Conservation (phyloP, 225 moss, liverwort and hornwort species). For the Neckera pumila region DNA sequence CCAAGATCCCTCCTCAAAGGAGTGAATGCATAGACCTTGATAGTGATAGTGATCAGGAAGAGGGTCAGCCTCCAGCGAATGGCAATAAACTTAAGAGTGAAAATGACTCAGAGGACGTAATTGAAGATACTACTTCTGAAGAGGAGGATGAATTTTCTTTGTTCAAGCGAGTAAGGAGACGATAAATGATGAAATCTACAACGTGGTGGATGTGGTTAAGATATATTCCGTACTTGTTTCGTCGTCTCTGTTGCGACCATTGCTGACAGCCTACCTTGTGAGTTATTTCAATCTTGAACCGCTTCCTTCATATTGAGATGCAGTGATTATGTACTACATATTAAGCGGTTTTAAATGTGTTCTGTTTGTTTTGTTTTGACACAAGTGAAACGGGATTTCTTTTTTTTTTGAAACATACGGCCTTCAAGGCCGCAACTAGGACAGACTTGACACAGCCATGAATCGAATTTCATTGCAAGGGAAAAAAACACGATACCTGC, state of each 20-base stretch:
- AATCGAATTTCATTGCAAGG: no score
- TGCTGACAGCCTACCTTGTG: not conserved
- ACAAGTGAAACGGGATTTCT: no score
- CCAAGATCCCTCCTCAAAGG: not conserved
- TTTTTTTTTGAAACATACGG: no score
- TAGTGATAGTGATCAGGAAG: slow-evolving; percentile 56
- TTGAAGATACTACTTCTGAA: slow-evolving; percentile 37
- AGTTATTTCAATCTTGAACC: not conserved
- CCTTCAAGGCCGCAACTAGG: no score
- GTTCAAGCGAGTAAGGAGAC: slow-evolving; percentile 47
- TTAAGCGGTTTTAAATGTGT: not conserved
- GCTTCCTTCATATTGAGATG: not conserved
- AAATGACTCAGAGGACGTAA: slow-evolving; percentile 11
- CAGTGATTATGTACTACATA: not conserved
- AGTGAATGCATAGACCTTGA: slow-evolving; percentile 63
- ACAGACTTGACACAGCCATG: no score
- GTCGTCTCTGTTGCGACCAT: not conserved
- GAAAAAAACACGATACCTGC: no score
- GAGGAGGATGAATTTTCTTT: slow-evolving; percentile 54
- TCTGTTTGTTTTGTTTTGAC: no score
- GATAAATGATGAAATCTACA: not conserved
- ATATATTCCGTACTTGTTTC: not conserved
- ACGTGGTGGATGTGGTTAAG: not conserved
- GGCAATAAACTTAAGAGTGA: not conserved
- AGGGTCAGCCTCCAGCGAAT: not conserved